Evolutionary conservation across 805 yeast genomes (phyloP).

Genomic region (Saccharomycopsis capsularis): DNA sequence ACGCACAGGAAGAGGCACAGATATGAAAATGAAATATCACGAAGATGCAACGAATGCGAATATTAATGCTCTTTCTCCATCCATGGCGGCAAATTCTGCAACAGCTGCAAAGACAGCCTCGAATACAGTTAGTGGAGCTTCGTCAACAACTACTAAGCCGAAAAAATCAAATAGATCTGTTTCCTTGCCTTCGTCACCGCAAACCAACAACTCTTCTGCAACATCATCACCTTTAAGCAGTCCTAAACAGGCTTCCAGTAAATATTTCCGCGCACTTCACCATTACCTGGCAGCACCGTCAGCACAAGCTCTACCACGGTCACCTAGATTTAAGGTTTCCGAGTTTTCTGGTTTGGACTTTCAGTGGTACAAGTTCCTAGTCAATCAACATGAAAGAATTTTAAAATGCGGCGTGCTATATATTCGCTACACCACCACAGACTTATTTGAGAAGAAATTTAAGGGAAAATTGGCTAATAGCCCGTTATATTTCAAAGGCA

Average conservation of each 20-base stretch:
- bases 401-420: constrained; percentile 43
- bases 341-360: constrained; percentile 31
- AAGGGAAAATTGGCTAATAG: constrained; percentile 46
- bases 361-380: constrained; percentile 43
- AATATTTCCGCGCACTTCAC: not conserved
- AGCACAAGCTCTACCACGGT: not conserved
- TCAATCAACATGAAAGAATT: constrained; percentile 45
- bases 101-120: not conserved
- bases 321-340: not conserved
- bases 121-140: too few relatives aligned
- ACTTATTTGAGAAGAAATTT: constrained; percentile 41
- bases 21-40: constrained; percentile 17
- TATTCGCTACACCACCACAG: constrained; percentile 35
- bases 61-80: not conserved
- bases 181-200: constrained; percentile 5
- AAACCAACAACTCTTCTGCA: not conserved
- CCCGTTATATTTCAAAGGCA: constrained; percentile 36
- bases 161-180: constrained; percentile 2
- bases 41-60: constrained; percentile 1
- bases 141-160: too few relatives aligned
- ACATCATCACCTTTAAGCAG: not conserved
- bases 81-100: not conserved
- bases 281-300: too few relatives aligned
- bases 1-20: constrained; percentile 5
- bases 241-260: not conserved